A percentile compares a stretch with the other conserved stretches of the same genome.
Evolutionary conservation across 345 rosid genomes (phyloP).

Genomic region (Turnera subulata): DNA sequence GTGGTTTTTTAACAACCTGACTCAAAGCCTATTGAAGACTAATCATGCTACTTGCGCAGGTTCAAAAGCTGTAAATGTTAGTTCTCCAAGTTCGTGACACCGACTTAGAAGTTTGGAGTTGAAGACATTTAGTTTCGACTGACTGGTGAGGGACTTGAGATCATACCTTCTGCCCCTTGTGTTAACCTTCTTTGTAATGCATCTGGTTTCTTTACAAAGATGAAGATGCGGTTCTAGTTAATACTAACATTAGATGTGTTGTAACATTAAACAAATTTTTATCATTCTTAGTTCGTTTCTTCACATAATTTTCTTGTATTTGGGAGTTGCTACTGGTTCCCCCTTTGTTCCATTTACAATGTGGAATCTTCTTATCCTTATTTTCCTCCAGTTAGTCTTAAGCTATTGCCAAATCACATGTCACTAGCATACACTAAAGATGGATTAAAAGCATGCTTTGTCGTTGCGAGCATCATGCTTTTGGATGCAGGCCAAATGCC

Average conservation of each 20-base stretch:
- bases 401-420: no score
- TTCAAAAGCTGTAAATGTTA: conserved; percentile 15
- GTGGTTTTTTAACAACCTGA: conserved; percentile 19
- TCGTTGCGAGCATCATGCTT: no score
- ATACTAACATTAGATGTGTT: conserved; percentile 25
- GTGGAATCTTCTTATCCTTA: no score
- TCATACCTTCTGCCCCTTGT: not conserved
- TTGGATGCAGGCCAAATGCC: no score
- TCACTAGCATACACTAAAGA: no score
- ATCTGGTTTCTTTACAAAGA: conserved; percentile 12
- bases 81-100: conserved; percentile 10
- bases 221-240: conserved; percentile 5
- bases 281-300: conserved; percentile 4
- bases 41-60: conserved; percentile 14
- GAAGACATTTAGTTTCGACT: conserved; percentile 14
- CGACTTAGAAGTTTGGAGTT: conserved; percentile 24
- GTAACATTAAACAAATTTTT: not conserved
- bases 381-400: no score
- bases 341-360: no score
- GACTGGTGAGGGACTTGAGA: conserved; percentile 30
- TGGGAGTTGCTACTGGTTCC: conserved; percentile 44
- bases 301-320: conserved; percentile 6
- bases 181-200: not conserved
- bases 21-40: conserved; percentile 16
- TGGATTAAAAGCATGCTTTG: no score